Evolutionary conservation across 805 yeast genomes (phyloP), one percentile per base, ranked within the genome.

Genomic region (Teunomyces pallodes): DNA sequence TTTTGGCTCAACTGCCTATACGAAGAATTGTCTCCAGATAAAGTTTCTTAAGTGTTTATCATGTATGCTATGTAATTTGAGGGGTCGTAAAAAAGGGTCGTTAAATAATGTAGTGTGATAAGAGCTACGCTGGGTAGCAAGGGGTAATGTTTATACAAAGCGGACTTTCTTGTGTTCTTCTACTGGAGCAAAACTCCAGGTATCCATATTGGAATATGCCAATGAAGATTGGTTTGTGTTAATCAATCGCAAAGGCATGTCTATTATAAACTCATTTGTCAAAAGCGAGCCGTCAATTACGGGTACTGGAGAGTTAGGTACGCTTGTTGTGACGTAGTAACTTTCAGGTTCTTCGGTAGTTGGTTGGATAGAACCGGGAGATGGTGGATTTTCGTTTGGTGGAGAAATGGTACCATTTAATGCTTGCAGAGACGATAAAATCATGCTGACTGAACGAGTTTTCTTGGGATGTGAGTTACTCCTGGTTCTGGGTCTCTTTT

Each of bases 201-300:
- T 45, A 20, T 27, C 32, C 13, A 46, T 32, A 20, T 43, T 36
- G n/a, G 41, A 38, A 6, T 13, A 12, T 26, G 41, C 41, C 31
- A 33, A 29, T 8, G 49, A 46, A 32, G 46, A 46, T 39, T 47
- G 53, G 47, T 50, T 45, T 12, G 53, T 50, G 32, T 39, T 47
- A 9, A 33, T 17, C 7, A 32, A 29, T 10, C 35, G 33, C 13
- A 50, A 36, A 10, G 53, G 46, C 16, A 50, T 32, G 36, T 50
- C 50, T 9, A 43, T 20, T 16, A 40, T 14, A 24, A 38, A 38
- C 8, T 38, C 41, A 26, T 26, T 20, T 9, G 41, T n/a, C 16
- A 31, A 14, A 9, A 27, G 27, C 9, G 42, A 14, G 12, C 26
- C 36, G 17, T 36, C 38, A 12, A 10, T 24, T 14, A 27, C 28